Evolutionary conservation across 805 yeast genomes (phyloP).

Genomic region (Candida parachauliodes): DNA sequence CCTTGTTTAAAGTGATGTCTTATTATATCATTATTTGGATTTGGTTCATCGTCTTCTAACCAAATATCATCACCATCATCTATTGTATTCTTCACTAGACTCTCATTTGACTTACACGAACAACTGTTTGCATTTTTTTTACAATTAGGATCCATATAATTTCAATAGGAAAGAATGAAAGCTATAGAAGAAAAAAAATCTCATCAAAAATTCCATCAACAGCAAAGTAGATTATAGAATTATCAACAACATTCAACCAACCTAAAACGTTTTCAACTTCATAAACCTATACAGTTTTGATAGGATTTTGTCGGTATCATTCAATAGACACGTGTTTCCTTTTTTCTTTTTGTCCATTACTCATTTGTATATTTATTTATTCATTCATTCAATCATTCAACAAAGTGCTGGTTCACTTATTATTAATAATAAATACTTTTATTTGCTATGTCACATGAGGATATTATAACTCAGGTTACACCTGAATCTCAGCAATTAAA

Average conservation of each 20-base stretch:
- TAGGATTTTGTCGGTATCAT: not conserved
- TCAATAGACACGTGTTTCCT: not conserved
- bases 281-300: too few species aligned
- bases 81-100: not conserved
- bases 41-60: conserved; percentile 26
- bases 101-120: not conserved
- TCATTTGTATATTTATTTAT: too few species aligned
- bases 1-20: conserved; percentile 76
- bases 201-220: not conserved
- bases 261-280: too few species aligned
- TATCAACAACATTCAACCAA: too few species aligned
- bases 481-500: conserved; percentile 32
- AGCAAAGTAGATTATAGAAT: too few species aligned
- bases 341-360: not conserved
- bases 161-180: not conserved
- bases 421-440: not conserved
- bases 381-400: not conserved
- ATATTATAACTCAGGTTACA: conserved; percentile 72
- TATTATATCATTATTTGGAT: conserved; percentile 33
- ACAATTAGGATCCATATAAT: too few species aligned
- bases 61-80: conserved; percentile 24
- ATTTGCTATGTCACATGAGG: conserved; percentile 36
- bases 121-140: too few species aligned
- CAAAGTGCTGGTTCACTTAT: conserved; percentile 6
- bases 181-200: not conserved